These are phyloP conservation scores for Emmonsiellopsis sp. DNA, from an alignment of 2,329 filamentous ascomycete genomes.

Conservation along the genomic window DNA sequence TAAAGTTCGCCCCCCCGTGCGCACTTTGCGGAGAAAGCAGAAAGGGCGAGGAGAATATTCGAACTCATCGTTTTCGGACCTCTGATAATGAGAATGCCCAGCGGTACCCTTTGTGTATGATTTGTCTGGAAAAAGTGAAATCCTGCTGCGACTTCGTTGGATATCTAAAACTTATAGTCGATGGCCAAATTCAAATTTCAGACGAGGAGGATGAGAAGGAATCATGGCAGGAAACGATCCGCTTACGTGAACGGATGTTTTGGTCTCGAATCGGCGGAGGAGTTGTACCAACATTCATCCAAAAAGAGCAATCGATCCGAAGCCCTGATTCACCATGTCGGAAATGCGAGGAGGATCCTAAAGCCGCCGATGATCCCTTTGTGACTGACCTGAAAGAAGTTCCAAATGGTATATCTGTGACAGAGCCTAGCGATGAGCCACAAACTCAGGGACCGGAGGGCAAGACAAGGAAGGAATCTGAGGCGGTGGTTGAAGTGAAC, in stretches of 20 bases:
- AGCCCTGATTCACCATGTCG: slow-evolving; percentile 1
- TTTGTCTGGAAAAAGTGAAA: slow-evolving; percentile 74
- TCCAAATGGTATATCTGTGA: background rate
- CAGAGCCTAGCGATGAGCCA: too few species aligned
- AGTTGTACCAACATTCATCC: slow-evolving; percentile 58
- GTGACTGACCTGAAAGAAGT: background rate
- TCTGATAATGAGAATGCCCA: slow-evolving; percentile 80
- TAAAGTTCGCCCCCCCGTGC: slow-evolving; percentile 55
- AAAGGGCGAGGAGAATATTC: slow-evolving; percentile 58
- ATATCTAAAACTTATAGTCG: slow-evolving; percentile 82
- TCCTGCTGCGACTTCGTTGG: slow-evolving; percentile 88
- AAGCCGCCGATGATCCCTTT: background rate
- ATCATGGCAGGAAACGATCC: slow-evolving; percentile 91
- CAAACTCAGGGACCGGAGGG: too few species aligned
- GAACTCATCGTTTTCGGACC: slow-evolving; percentile 80
- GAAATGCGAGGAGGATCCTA: background rate
- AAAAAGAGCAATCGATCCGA: slow-evolving; percentile 1
- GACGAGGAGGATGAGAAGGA: slow-evolving; percentile 74
- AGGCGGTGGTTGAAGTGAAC: too few species aligned
- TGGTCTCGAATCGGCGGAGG: slow-evolving; percentile 90
- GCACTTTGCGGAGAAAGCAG: slow-evolving; percentile 80
- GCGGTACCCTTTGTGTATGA: slow-evolving; percentile 79
- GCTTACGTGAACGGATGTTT: slow-evolving; percentile 88
- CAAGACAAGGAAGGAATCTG: too few species aligned
- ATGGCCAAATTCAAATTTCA: slow-evolving; percentile 81